Percentiles rank a stretch among this genome's conserved stretches.
phyloP scores from a whole-genome alignment of 768 basidiomycete genomes.

The Lentinus brumalis region DNA sequence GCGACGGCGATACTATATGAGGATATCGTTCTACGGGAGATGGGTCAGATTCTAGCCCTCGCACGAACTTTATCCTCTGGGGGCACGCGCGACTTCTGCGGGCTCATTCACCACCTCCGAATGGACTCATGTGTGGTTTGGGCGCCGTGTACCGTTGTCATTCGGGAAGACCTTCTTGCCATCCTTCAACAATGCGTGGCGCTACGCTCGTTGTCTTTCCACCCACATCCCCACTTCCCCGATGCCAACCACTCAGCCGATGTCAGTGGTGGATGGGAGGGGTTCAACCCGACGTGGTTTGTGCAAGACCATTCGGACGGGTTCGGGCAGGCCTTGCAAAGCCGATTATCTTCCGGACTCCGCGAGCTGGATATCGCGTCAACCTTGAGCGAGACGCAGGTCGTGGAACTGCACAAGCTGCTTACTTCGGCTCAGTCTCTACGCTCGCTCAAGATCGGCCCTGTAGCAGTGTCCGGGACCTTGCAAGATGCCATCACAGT shows the following conservation, averaged over 20 bases:
- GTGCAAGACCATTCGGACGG: not conserved
- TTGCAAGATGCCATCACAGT: not conserved
- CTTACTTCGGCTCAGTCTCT: not conserved
- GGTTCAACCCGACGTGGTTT: slow-evolving; percentile 6
- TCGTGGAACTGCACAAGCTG: not conserved
- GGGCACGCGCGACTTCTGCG: not conserved
- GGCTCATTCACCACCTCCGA: slow-evolving; percentile 1
- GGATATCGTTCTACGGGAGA: slow-evolving; percentile 7
- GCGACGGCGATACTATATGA: slow-evolving; percentile 12
- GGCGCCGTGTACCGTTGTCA: slow-evolving; percentile 1
- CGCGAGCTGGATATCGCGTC: slow-evolving; percentile 1
- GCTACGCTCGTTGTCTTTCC: slow-evolving; percentile 5
- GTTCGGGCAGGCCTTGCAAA: not conserved
- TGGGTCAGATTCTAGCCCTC: slow-evolving; percentile 11
- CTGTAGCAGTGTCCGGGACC: not conserved
- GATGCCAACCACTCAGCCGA: not conserved
- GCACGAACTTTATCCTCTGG: not conserved
- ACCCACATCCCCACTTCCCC: not conserved
- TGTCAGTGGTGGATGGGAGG: not conserved
- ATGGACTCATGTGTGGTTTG: slow-evolving; percentile 6
- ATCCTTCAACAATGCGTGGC: slow-evolving; percentile 3
- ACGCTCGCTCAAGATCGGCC: not conserved
- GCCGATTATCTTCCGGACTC: not conserved
- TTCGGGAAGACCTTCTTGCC: not conserved
- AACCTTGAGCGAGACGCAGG: not conserved